Evolutionary conservation across 169 alveolate genomes (phyloP), one percentile per base, ranked within the genome.

Genomic region (Cryptosporidium ryanae): DNA sequence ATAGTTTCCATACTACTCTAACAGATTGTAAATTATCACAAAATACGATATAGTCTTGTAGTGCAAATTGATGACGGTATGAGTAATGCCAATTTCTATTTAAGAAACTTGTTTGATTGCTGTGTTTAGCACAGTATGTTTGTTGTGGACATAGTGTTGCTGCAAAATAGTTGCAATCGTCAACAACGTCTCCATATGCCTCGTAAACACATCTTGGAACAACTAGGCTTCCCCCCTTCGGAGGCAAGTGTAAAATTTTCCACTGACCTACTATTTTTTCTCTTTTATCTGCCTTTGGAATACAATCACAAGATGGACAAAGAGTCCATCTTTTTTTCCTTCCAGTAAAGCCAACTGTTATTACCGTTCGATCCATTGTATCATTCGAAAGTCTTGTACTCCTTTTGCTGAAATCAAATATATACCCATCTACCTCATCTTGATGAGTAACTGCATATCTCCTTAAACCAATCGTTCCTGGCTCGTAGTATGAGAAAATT

Each of bases 201-300:
- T 76, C 87, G 34, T 76, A 76, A 23, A 76, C 87, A 59, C 87
- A 76, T 21, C 87, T 76, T 59, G 87, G 87, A 23, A 76, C 87
- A 31, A 76, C 63, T 61, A 76, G 63, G 38, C 48, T 76, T 25
- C 87, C 87, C 29, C 87, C 87, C 29, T 76, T 76, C 10, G 87
- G 87, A 25, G 87, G 87, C 43, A 76, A 59, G 25, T 76, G 63
- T 13, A 76, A 38, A 23, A 76, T 76, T 55, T 76, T 76, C 87
- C 87, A 76, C 38, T 76, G 87, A 1, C 87, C 87, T 18, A 76
- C 87, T 27, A 76, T 76, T 5, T 76, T 76, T 38, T 76, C 87
- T n/a, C 87, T 55, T 57, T 76, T 76, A 21, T 76, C 87, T 38
- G 87, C 87, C 32, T 76, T 76, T 1, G 87, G 87, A 25, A 76